Evolutionary conservation across 129 eudicot genomes (phyloP).

Genomic region (Heracleum sosnowskyi): DNA sequence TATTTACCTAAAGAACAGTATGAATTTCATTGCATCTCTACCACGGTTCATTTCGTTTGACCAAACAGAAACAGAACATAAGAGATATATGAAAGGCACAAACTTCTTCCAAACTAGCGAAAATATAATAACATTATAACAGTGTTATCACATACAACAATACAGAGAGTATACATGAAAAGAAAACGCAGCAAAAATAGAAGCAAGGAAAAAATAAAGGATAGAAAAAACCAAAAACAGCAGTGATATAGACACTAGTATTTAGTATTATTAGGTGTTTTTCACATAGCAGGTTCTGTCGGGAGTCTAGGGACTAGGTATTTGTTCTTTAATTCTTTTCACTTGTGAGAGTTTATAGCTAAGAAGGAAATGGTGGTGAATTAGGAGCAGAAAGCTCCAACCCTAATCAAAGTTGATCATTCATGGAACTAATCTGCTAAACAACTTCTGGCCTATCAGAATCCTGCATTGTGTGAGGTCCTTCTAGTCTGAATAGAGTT

Average conservation of each 20-base stretch:
- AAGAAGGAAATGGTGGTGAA: background rate
- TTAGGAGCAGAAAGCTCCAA: background rate
- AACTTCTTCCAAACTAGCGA: background rate
- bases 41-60: no score
- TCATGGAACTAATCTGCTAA: background rate
- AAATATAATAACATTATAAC: no score
- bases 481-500: background rate
- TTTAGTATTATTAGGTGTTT: background rate
- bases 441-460: background rate
- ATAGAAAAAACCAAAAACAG: background rate
- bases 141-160: background rate
- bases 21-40: background rate
- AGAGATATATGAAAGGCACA: background rate
- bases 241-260: background rate
- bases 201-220: background rate
- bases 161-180: no score
- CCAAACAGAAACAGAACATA: background rate
- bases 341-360: background rate
- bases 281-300: background rate
- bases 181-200: background rate
- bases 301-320: background rate
- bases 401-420: background rate
- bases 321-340: background rate
- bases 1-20: background rate
- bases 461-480: background rate